Percentiles rank a stretch among this genome's conserved stretches.
Evolutionary conservation across 352 stramenopile genomes (phyloP).

Genomic region (Phytophthora constricta): DNA sequence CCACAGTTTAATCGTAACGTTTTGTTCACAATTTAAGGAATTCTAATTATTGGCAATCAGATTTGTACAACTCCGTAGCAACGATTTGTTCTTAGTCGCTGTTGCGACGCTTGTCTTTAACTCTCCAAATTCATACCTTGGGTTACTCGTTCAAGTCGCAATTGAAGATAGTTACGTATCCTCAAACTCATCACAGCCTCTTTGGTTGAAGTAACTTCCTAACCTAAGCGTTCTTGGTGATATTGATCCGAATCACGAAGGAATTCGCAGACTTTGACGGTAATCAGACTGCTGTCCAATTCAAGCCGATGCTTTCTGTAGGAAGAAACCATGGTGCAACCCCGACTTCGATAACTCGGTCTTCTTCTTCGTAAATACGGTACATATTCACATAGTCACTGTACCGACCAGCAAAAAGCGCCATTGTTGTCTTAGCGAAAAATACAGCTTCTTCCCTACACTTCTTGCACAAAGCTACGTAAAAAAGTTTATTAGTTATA

Average conservation of each 20-base stretch:
- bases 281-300: not conserved
- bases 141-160: too few relatives aligned
- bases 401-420: not conserved
- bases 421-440: not conserved
- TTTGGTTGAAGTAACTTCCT: too few relatives aligned
- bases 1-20: too few relatives aligned
- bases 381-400: not conserved
- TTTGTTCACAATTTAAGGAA: too few relatives aligned
- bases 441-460: not conserved
- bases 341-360: conserved; percentile 1
- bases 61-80: too few relatives aligned
- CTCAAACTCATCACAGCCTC: not conserved
- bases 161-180: too few relatives aligned
- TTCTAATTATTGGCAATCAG: too few relatives aligned
- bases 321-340: conserved; percentile 3
- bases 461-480: not conserved
- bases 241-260: conserved; percentile 4
- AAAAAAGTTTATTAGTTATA: not conserved
- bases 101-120: too few relatives aligned
- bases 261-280: not conserved
- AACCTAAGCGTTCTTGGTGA: not conserved
- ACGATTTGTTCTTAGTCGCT: too few relatives aligned
- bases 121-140: too few relatives aligned
- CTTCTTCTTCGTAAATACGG: not conserved
- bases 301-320: not conserved